Evolutionary conservation across 1,284 basidiomycete genomes (phyloP).

Genomic region (Phellopilus nigrolimitatus): DNA sequence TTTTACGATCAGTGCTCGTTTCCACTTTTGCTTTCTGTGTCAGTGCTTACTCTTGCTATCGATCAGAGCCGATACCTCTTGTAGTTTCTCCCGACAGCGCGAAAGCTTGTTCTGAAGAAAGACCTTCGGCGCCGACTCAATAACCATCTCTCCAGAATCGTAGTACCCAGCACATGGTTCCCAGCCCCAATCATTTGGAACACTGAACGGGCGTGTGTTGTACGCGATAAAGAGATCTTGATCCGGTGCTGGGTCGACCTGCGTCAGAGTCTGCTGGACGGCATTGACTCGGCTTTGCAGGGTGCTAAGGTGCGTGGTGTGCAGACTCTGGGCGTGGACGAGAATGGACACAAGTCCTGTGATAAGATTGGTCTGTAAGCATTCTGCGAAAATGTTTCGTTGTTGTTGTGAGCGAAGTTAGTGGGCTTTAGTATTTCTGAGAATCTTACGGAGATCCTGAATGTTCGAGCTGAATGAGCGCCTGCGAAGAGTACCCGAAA

Average conservation of each 20-base stretch:
- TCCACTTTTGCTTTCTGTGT: background rate
- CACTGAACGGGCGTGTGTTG: slow-evolving; percentile 60
- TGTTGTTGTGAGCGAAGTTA: too few species aligned
- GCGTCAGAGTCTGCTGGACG: slow-evolving; percentile 43
- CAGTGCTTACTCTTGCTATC: slow-evolving; percentile 52
- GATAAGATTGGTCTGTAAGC: slow-evolving; percentile 58
- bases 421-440: too few species aligned
- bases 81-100: slow-evolving; percentile 51
- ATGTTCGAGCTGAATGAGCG: slow-evolving; percentile 3
- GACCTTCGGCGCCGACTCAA: slow-evolving; percentile 65
- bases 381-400: slow-evolving; percentile 43
- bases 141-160: slow-evolving; percentile 60
- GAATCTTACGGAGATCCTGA: slow-evolving; percentile 21
- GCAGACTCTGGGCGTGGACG: slow-evolving; percentile 51
- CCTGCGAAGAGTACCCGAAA: slow-evolving; percentile 17
- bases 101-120: slow-evolving; percentile 75
- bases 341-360: slow-evolving; percentile 49
- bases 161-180: slow-evolving; percentile 73
- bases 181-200: slow-evolving; percentile 64
- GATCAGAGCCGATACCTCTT: slow-evolving; percentile 54
- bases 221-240: slow-evolving; percentile 67
- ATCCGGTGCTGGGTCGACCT: slow-evolving; percentile 53
- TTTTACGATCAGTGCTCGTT: slow-evolving; percentile 16
- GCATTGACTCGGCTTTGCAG: slow-evolving; percentile 45
- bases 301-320: slow-evolving; percentile 51